phyloP scores from a whole-genome alignment of 1,284 basidiomycete genomes.

The Stereum hirsutum region DNA sequence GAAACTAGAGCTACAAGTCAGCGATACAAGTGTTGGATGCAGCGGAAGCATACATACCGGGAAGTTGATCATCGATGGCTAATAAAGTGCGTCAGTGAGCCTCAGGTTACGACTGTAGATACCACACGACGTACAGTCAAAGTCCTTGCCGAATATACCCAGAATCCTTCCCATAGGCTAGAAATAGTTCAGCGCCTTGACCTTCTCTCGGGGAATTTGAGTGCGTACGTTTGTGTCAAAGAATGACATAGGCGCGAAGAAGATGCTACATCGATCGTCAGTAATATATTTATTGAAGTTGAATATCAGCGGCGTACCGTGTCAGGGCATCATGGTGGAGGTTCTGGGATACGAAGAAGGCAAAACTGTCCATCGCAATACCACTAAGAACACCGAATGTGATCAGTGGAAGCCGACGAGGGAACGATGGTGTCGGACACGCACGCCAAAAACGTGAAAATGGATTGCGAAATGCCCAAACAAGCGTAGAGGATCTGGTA shows the following conservation, averaged over 20 bases:
- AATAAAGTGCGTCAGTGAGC: background rate
- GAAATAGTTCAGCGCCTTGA: background rate
- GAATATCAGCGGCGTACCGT: too few relatives aligned
- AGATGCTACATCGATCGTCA: too few relatives aligned
- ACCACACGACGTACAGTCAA: slow-evolving; percentile 40
- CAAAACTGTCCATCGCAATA: slow-evolving; percentile 39
- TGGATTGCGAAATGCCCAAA: slow-evolving; percentile 49
- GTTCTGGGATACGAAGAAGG: slow-evolving; percentile 55
- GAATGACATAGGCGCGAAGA: slow-evolving; percentile 70
- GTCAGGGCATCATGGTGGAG: slow-evolving; percentile 30
- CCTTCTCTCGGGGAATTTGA: background rate
- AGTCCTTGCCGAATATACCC: slow-evolving; percentile 78
- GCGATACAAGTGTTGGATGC: background rate
- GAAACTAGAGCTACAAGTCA: slow-evolving; percentile 21
- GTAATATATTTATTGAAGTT: too few relatives aligned
- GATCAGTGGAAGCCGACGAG: slow-evolving; percentile 41
- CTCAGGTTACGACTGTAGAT: too few relatives aligned
- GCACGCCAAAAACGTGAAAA: slow-evolving; percentile 55
- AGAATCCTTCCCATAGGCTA: slow-evolving; percentile 84
- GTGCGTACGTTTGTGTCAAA: slow-evolving; percentile 70
- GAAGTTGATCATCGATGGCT: slow-evolving; percentile 73
- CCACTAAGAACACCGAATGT: slow-evolving; percentile 55
- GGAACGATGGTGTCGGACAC: too few relatives aligned
- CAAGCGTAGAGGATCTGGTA: slow-evolving; percentile 70
- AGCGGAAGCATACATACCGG: slow-evolving; percentile 26